Evolutionary conservation across 306 rosid species (phyloP).

Genomic region (Quercus wislizeni): DNA sequence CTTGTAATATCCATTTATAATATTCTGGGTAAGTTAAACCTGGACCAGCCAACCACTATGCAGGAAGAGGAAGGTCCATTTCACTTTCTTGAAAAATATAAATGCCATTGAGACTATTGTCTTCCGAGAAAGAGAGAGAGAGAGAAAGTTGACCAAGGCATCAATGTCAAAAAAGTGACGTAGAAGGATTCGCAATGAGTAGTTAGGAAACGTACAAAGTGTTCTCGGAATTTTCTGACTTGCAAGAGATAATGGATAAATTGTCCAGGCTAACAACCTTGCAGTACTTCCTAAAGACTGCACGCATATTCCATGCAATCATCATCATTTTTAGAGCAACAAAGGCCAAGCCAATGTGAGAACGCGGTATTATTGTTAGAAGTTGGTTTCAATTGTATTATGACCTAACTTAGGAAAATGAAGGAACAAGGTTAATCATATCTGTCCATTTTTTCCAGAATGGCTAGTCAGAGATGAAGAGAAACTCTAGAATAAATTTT

Average conservation of each 20-base stretch:
- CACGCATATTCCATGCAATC: neutral
- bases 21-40: neutral
- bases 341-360: neutral
- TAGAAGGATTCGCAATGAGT: slow-evolving; percentile 26
- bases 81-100: neutral
- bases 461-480: too few relatives aligned
- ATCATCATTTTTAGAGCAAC: neutral
- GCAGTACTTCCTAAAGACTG: neutral
- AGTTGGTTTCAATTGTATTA: too few relatives aligned
- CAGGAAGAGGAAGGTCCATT: neutral
- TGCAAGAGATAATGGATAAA: too few relatives aligned
- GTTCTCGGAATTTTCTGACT: neutral
- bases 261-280: too few relatives aligned
- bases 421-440: too few relatives aligned
- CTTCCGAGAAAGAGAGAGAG: neutral
- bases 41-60: slow-evolving; percentile 16
- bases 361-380: too few relatives aligned
- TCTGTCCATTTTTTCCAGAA: too few relatives aligned
- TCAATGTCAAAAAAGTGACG: slow-evolving; percentile 36
- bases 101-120: neutral
- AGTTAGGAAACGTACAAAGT: slow-evolving; percentile 17
- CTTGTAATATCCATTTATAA: neutral
- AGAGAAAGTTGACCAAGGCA: slow-evolving; percentile 19
- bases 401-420: too few relatives aligned
- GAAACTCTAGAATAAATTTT: too few relatives aligned